Base-by-base conservation (phyloP, 2,329 filamentous ascomycete species). In the Trichoderma sp. region DNA sequence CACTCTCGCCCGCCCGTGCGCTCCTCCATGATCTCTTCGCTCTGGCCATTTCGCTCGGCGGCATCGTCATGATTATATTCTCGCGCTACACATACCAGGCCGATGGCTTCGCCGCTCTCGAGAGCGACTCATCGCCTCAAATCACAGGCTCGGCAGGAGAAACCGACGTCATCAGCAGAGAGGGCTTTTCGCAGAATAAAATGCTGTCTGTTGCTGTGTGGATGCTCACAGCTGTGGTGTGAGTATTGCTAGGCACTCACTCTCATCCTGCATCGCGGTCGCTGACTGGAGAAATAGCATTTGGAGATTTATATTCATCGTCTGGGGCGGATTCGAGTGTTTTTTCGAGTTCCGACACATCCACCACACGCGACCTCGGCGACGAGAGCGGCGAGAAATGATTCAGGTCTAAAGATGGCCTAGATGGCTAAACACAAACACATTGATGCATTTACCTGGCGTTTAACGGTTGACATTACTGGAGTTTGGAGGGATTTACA, bases 1-100 rank as follows among this genome's bases (percentile, higher is more conserved):
- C 80, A 33, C 74, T 83, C 31, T 76, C 80, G 21, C 77, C 81
- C 3, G 79, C 80, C 3, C 79, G 82, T n/a, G 79, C 77, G 50
- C 76, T 83, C 6, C 74, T 83, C 7, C 81, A 83, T 75, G 83
- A 85, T 67, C 75, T 83, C 56, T 81, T 84, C 59, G 77, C 81
- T 8, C 77, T 84, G 24, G 82, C 81, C 24, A 73, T 85, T 16
- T 81, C 79, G 38, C 76, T 84, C n/a, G 82, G 83, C 38, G 83
- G 83, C 33, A 78, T 84, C 29, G 80, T 84, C 31, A 79, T 84
- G 75, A 78, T 84, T 33, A 72, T 76, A 50, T 76, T 76, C 62
- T 75, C 75, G 38, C 65, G 75, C 35, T 75, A 75, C 53, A 75
- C 72, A 18, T 67, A 67, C 63, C 41, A 27, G 4, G 29, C 63